Percentiles rank a stretch among this genome's conserved stretches.
Conservation (phyloP, 169 alveolate genomes). For the Plasmodium ovale region DNA sequence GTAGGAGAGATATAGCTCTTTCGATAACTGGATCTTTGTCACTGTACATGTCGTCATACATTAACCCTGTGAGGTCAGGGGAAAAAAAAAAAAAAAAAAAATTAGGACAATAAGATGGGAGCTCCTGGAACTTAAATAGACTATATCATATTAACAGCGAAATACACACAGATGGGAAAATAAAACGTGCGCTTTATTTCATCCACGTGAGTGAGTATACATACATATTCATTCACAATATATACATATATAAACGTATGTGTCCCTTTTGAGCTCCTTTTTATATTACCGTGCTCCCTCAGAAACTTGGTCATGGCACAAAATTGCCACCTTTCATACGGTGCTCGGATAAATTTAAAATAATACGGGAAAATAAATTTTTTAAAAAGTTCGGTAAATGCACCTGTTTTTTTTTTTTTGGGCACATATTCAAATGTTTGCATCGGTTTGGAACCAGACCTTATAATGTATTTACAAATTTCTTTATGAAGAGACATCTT, state of each 20-base stretch:
- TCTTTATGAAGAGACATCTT: constrained; percentile 73
- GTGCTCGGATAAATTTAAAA: constrained; percentile 87
- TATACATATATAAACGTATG: not conserved
- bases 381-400: constrained; percentile 61
- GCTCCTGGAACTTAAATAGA: no score
- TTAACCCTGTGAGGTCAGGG: constrained; percentile 78
- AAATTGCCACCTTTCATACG: constrained; percentile 89
- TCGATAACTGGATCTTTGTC: constrained; percentile 90
- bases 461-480: constrained; percentile 64
- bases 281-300: constrained; percentile 86
- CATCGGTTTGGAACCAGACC: constrained; percentile 29
- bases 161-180: not conserved
- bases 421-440: constrained; percentile 52
- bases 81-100: not conserved
- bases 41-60: constrained; percentile 88
- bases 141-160: not conserved
- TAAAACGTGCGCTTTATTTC: no score
- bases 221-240: not conserved
- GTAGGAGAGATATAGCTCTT: constrained; percentile 86
- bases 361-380: constrained; percentile 86
- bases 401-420: constrained; percentile 28
- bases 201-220: no score
- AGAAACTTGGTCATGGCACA: constrained; percentile 88
- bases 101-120: not conserved
- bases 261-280: not conserved